Percentiles rank a stretch among this genome's conserved stretches.
phyloP scores from a whole-genome alignment of 192 early-diverging fungal species.

The Gigaspora rosea region DNA sequence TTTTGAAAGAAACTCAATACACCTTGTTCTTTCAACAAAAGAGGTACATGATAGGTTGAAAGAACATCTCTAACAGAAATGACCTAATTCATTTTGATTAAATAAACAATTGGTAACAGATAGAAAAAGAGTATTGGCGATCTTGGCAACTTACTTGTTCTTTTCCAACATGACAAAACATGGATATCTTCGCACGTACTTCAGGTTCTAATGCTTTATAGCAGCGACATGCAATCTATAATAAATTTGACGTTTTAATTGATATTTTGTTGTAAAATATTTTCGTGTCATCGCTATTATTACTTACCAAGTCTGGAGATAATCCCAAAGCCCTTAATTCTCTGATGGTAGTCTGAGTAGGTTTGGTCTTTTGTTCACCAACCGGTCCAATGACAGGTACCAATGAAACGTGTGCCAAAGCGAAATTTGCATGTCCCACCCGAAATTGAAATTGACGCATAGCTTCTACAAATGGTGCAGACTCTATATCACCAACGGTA shows the following conservation, averaged over 20 bases:
- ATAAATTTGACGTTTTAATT: not conserved
- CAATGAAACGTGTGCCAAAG: slow-evolving; percentile 95
- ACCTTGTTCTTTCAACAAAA: slow-evolving; percentile 86
- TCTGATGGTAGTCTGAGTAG: slow-evolving; percentile 94
- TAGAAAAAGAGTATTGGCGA: not conserved
- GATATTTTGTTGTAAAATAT: too few species aligned
- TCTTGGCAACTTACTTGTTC: slow-evolving; percentile 61
- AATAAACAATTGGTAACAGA: not conserved
- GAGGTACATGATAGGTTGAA: slow-evolving; percentile 96
- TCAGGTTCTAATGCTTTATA: slow-evolving; percentile 75
- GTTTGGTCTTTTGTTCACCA: slow-evolving; percentile 99
- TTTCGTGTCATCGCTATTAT: not conserved
- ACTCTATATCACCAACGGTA: slow-evolving; percentile 98
- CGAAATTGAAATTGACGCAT: slow-evolving; percentile 99
- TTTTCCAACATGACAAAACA: slow-evolving; percentile 98
- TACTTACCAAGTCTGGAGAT: slow-evolving; percentile 76
- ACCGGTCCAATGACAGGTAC: slow-evolving; percentile 96
- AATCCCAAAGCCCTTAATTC: slow-evolving; percentile 94
- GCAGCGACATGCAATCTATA: slow-evolving; percentile 89
- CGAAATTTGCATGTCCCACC: slow-evolving; percentile 98
- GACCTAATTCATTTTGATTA: slow-evolving; percentile 26
- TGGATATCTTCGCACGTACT: slow-evolving; percentile 91
- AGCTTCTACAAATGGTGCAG: slow-evolving; percentile 98
- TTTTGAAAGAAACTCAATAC: slow-evolving; percentile 80
- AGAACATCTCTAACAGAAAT: slow-evolving; percentile 95